Evolutionary conservation across 2,329 filamentous ascomycete genomes (phyloP), one percentile per base, ranked within the genome.

Genomic region (Xylaria polymorpha): DNA sequence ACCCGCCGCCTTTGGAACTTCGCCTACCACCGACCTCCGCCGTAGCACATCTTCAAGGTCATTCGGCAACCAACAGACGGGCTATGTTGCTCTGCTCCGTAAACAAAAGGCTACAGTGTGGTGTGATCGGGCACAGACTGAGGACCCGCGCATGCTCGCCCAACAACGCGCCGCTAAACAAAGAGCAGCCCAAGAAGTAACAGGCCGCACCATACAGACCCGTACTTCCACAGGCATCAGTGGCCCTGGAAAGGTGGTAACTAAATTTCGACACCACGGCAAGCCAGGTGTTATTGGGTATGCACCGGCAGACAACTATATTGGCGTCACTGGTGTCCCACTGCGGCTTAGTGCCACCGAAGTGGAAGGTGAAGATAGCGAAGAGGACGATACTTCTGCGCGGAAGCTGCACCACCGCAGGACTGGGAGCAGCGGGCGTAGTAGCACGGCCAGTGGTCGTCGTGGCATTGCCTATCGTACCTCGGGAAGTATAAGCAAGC

Each of bases 61-160:
- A 25, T 88, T 86, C 71, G 84, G 83, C 56, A 78, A 80, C 18
- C 87, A 88, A 70, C 83, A 91, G 1, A 86, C 86, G n/a, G 91
- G 94, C 72, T 99, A 99, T 81, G 96, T 99, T 61, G 94, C 96
- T 43, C 86, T 98, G n/a, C 91, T 99, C 83, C 90, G 96, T 71
- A 95, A 94, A 80, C 96, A 99, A 82, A 98, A 98, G 80, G 96
- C 94, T 39, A 99, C 96, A 0, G 96, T 99, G 4, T 99, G 96
- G 96, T 98, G 94, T 83, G 96, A 98, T 79, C 91, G 94, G 63
- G 88, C 95, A 10, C 96, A 99, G 80, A 90, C 93, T 71, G 94
- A 98, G 81, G 96, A 99, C 79, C 93, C 95, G 0, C 88, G 94
- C 60, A 83, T 96, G 66, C 83, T 91, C 4, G 94, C 94, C 35